Evolutionary conservation across 495 filamentous ascomycete genomes (phyloP), one percentile per base, ranked within the genome.

Genomic region (Alectoria sarmentosa): DNA sequence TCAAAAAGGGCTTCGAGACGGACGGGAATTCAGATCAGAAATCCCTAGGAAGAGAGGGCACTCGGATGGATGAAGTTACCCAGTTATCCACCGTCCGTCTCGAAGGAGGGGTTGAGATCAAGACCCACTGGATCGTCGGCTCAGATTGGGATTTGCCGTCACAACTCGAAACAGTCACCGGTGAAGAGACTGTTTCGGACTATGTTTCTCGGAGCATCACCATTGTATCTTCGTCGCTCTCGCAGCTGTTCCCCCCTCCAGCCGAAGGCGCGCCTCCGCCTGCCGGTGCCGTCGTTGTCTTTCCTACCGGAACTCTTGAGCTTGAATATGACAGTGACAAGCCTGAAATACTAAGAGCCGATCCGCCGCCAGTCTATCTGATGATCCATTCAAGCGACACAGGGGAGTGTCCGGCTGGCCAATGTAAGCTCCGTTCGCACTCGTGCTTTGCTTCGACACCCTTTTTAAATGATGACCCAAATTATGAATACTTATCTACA

Each of bases 401-500:
- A 46, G 91, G 90, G 65, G 92, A 96, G 76, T 97, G 92, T 73
- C 91, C 92, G 37, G 66, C 72, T 64, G 84, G 86, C 75, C 91
- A 97, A 85, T 85, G 92, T 97, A 84, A 91, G 92, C 86, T 44
- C n/a, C 15, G 46, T 52, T 65, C 71, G n/a, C n/a, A n/a, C n/a
- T n/a, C n/a, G n/a, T n/a, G n/a, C n/a, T n/a, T n/a, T n/a, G n/a
- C n/a, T n/a, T n/a, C n/a, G n/a, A n/a, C n/a, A n/a, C n/a, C n/a
- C n/a, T n/a, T n/a, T n/a, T n/a, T 66, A 66, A 77, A 91, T 92
- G 92, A 96, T 91, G 85, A 88, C 78, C 80, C 61, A 81, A 72
- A 73, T 23, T 46, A 70, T 79, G 86, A 92, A 91, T 88, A 93
- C 91, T 96, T 97, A 96, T 94, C 92, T 97, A 97, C 92, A 96